phyloP scores from a whole-genome alignment of 352 stramenopile genomes.

The Sclerospora graminicola region DNA sequence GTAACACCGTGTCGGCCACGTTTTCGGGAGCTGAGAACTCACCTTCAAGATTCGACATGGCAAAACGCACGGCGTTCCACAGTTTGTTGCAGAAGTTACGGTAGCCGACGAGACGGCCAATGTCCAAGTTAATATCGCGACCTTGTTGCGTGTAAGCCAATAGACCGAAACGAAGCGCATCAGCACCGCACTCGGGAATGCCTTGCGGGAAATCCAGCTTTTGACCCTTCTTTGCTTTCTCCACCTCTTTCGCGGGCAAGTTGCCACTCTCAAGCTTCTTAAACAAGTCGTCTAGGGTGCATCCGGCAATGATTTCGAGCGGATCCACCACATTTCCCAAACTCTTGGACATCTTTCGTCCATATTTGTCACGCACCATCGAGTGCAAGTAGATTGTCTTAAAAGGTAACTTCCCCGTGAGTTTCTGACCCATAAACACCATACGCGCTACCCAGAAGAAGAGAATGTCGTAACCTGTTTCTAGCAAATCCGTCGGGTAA shows the following conservation, averaged over 20 bases:
- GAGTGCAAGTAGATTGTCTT: conserved; percentile 95
- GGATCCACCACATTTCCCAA: conserved; percentile 98
- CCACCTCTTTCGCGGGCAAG: conserved; percentile 94
- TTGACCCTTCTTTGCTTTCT: conserved; percentile 96
- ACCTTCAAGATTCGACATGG: conserved; percentile 92
- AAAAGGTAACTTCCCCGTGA: conserved; percentile 96
- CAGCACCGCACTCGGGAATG: conserved; percentile 97
- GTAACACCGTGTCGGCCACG: conserved; percentile 45
- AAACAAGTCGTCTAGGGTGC: conserved; percentile 90
- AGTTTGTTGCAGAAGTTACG: conserved; percentile 99
- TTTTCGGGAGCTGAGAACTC: conserved; percentile 45
- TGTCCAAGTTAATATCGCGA: conserved; percentile 99
- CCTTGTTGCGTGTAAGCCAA: conserved; percentile 91
- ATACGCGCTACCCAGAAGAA: conserved; percentile 99
- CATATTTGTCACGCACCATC: conserved; percentile 96
- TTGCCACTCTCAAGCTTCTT: conserved; percentile 95
- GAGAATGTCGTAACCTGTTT: conserved; percentile 99
- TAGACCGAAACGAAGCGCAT: conserved; percentile 97
- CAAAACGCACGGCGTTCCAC: conserved; percentile 99
- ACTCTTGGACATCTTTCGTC: conserved; percentile 99
- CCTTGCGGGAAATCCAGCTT: conserved; percentile 96
- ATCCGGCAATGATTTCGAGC: conserved; percentile 96
- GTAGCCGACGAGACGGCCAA: conserved; percentile 97
- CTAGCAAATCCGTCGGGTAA: conserved; percentile 94
- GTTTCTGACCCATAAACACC: conserved; percentile 93